Evolutionary conservation across 495 filamentous ascomycete species (phyloP).

Genomic region (Penicillium lividum): DNA sequence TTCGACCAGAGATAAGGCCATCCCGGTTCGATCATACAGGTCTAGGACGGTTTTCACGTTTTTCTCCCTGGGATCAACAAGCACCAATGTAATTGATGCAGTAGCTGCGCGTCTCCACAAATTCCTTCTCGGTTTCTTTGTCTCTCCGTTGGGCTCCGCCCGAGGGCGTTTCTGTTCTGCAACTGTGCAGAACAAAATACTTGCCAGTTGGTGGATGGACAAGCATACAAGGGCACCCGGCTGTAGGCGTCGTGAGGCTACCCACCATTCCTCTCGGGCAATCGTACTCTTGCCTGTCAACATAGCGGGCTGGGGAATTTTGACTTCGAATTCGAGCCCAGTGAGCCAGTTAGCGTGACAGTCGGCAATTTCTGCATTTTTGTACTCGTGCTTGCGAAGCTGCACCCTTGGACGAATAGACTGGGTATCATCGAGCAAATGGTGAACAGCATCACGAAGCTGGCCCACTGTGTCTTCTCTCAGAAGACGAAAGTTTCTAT

Average conservation of each 20-base stretch:
- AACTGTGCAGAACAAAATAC: neutral
- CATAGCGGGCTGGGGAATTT: neutral
- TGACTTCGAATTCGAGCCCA: neutral
- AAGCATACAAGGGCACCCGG: neutral
- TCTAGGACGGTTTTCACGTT: neutral
- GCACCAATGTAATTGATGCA: neutral
- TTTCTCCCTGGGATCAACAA: neutral
- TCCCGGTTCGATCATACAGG: neutral
- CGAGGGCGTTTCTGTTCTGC: neutral
- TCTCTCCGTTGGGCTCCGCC: neutral
- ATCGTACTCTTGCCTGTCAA: neutral
- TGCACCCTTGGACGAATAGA: too few relatives aligned
- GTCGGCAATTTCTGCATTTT: neutral
- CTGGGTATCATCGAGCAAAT: neutral
- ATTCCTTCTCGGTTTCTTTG: neutral
- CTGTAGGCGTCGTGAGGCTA: neutral
- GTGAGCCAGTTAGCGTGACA: neutral
- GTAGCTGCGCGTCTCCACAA: neutral
- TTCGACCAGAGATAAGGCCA: neutral
- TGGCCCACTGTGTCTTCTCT: conserved; percentile 37
- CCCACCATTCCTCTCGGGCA: neutral
- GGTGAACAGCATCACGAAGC: neutral
- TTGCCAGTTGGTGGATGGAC: neutral
- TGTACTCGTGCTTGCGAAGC: neutral
- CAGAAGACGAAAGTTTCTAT: conserved; percentile 62